phyloP scores from a whole-genome alignment of 495 filamentous ascomycete genomes.

The Alectoria sarmentosa region DNA sequence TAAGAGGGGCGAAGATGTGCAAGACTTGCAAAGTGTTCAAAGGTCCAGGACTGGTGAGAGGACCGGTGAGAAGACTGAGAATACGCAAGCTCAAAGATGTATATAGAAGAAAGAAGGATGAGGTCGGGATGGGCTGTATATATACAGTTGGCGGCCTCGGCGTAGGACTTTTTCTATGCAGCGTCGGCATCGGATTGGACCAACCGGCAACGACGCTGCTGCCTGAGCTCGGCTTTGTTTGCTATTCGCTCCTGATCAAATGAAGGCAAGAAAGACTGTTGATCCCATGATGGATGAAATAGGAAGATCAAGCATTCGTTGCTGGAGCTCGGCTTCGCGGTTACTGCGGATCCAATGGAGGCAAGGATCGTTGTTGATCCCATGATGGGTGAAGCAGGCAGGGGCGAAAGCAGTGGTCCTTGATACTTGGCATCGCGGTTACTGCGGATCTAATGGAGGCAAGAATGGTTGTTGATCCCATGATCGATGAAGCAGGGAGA shows the following conservation, averaged over 20 bases:
- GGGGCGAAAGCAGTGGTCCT: background rate
- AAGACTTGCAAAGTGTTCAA: background rate
- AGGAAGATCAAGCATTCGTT: background rate
- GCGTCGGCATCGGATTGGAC: background rate
- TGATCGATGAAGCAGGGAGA: background rate
- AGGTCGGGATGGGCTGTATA: background rate
- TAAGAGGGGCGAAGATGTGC: no score
- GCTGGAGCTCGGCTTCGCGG: background rate
- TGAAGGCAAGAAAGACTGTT: background rate
- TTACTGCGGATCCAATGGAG: background rate
- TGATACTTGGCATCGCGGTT: background rate
- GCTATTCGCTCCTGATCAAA: background rate
- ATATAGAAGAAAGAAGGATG: background rate
- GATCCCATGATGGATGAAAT: background rate
- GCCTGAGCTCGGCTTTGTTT: background rate
- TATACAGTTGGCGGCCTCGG: background rate
- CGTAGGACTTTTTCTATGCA: background rate
- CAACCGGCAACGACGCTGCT: background rate
- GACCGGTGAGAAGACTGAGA: accelerated
- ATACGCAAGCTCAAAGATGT: background rate
- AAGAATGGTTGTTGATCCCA: background rate
- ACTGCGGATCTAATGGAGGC: background rate
- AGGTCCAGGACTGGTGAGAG: background rate
- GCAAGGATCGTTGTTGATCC: background rate
- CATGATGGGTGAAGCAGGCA: background rate